phyloP scores from a whole-genome alignment of 2,329 filamentous ascomycete species.

The Penicillium fuscoglaucum region DNA sequence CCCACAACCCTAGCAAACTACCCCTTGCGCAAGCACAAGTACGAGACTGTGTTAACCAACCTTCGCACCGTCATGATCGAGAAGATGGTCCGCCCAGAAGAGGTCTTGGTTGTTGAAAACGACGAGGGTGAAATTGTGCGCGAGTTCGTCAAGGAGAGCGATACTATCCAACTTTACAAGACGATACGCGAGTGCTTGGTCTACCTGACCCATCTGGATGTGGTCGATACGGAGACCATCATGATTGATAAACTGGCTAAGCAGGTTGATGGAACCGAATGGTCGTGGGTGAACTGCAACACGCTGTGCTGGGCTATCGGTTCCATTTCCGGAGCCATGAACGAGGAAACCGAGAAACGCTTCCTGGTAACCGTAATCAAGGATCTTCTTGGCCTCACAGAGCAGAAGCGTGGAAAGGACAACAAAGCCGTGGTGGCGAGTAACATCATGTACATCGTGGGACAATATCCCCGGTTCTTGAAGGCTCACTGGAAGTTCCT shows the following conservation, averaged over 20 bases:
- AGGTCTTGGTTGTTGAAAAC: slow-evolving; percentile 98
- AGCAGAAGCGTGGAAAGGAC: slow-evolving; percentile 99
- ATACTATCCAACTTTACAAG: slow-evolving; percentile 99
- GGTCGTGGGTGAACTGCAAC: slow-evolving; percentile 99
- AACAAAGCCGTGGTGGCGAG: slow-evolving; percentile 99
- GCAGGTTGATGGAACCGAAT: slow-evolving; percentile 92
- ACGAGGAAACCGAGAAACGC: slow-evolving; percentile 97
- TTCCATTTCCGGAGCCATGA: slow-evolving; percentile 98
- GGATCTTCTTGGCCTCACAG: slow-evolving; percentile 90
- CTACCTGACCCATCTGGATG: slow-evolving; percentile 95
- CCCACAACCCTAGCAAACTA: slow-evolving; percentile 83
- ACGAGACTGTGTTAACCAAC: slow-evolving; percentile 89
- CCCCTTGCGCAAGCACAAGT: slow-evolving; percentile 96
- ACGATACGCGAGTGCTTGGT: slow-evolving; percentile 96
- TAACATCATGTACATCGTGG: slow-evolving; percentile 99
- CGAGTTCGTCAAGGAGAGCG: slow-evolving; percentile 98
- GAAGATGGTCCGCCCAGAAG: slow-evolving; percentile 98
- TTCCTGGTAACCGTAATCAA: slow-evolving; percentile 99
- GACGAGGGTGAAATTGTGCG: slow-evolving; percentile 98
- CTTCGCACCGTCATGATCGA: slow-evolving; percentile 98
- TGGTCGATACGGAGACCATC: slow-evolving; percentile 95
- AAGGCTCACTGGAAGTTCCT: slow-evolving; percentile 99
- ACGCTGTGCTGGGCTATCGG: slow-evolving; percentile 99
- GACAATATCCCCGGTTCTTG: slow-evolving; percentile 95
- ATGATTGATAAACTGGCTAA: slow-evolving; percentile 98